phyloP scores from a whole-genome alignment of 768 basidiomycete species.

The Trametes cingulata region DNA sequence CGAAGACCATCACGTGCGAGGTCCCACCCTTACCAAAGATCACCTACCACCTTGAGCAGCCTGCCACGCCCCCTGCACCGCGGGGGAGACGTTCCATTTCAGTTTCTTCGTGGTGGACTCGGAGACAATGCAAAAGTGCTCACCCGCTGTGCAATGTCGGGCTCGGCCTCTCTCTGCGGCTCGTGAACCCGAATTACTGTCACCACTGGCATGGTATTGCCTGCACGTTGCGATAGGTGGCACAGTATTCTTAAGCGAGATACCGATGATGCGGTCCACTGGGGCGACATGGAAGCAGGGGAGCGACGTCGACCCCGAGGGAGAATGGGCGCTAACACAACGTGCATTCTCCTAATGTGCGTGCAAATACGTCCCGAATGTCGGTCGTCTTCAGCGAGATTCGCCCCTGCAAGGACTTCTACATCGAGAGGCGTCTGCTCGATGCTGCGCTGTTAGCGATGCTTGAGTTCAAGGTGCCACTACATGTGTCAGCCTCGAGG shows the following conservation, averaged over 20 bases:
- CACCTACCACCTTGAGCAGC: not conserved
- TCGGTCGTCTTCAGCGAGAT: not conserved
- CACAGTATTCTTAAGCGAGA: not conserved
- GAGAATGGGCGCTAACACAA: not conserved
- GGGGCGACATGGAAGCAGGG: too few species aligned
- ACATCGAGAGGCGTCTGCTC: not conserved
- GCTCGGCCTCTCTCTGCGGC: not conserved
- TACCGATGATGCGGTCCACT: not conserved
- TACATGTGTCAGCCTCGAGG: slow-evolving; percentile 22
- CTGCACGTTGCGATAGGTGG: not conserved
- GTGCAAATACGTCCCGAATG: too few species aligned
- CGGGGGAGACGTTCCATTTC: not conserved
- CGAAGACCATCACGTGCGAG: slow-evolving; percentile 2
- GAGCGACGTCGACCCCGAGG: not conserved
- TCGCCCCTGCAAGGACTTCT: not conserved
- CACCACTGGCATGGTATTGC: too few species aligned
- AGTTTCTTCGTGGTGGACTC: not conserved
- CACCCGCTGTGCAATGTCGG: slow-evolving; percentile 9
- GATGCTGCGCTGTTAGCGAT: not conserved
- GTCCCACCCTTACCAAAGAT: not conserved
- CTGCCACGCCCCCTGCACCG: not conserved
- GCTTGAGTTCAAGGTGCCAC: slow-evolving; percentile 9
- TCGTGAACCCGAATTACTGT: not conserved
- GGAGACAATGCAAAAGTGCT: slow-evolving; percentile 6
- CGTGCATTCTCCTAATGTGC: too few species aligned